Conservation (phyloP, 805 yeast species). For the Starmera caribaea region DNA sequence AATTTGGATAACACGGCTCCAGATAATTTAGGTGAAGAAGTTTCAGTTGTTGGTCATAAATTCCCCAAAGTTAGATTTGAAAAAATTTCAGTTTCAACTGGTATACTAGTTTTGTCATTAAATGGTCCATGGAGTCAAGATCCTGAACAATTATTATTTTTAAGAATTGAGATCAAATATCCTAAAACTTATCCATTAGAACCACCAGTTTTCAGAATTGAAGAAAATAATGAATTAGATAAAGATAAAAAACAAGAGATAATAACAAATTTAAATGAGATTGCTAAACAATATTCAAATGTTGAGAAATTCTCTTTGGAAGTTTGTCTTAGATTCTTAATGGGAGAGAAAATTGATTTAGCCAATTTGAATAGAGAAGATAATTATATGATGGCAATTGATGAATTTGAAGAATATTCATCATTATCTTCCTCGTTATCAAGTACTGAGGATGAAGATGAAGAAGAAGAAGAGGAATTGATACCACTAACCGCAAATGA, state of each 20-base stretch:
- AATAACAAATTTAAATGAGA: slow-evolving; percentile 38
- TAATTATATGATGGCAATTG: slow-evolving; percentile 23
- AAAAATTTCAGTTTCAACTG: slow-evolving; percentile 79
- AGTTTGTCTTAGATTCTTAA: slow-evolving; percentile 59
- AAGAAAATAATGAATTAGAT: slow-evolving; percentile 66
- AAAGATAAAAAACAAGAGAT: slow-evolving; percentile 41
- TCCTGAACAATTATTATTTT: slow-evolving; percentile 40
- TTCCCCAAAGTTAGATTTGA: slow-evolving; percentile 85
- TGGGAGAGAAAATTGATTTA: slow-evolving; percentile 68
- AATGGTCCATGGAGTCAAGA: slow-evolving; percentile 64
- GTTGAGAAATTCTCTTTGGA: slow-evolving; percentile 67
- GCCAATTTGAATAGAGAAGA: slow-evolving; percentile 27
- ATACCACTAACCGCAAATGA: slow-evolving; percentile 7
- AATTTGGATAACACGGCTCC: slow-evolving; percentile 27
- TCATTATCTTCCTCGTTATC: slow-evolving; percentile 13
- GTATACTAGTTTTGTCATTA: slow-evolving; percentile 65
- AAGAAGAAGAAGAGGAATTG: slow-evolving; percentile 26
- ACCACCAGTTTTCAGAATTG: slow-evolving; percentile 55
- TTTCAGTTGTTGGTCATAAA: slow-evolving; percentile 76
- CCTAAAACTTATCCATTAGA: slow-evolving; percentile 66
- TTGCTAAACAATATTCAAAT: slow-evolving; percentile 46
- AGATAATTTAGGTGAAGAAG: slow-evolving; percentile 83
- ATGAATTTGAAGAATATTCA: slow-evolving; percentile 23
- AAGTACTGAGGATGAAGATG: slow-evolving; percentile 17
- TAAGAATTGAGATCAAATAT: slow-evolving; percentile 60